phyloP scores from a whole-genome alignment of 2,329 filamentous ascomycete species.

The Fusarium beomiforme region DNA sequence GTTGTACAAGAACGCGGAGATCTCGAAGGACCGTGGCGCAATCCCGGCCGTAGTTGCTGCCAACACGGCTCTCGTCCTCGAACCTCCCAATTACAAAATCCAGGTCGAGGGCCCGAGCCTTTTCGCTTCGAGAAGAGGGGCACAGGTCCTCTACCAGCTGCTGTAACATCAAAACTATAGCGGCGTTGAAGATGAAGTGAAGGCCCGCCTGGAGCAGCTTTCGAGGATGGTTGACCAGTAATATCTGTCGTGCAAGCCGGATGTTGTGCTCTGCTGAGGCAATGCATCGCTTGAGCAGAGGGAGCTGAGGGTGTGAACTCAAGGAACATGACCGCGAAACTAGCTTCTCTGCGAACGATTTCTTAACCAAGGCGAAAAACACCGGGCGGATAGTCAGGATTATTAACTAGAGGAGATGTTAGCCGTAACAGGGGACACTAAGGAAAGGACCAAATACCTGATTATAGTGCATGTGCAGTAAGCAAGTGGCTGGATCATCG shows the following conservation, averaged over 20 bases:
- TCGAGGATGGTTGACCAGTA: slow-evolving; percentile 48
- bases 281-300: slow-evolving; percentile 52
- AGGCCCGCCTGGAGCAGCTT: slow-evolving; percentile 57
- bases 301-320: slow-evolving; percentile 37
- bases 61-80: slow-evolving; percentile 50
- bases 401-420: slow-evolving; percentile 47
- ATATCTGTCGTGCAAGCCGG: slow-evolving; percentile 54
- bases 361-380: slow-evolving; percentile 59
- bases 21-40: slow-evolving; percentile 53
- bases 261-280: slow-evolving; percentile 59
- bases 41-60: slow-evolving; percentile 51
- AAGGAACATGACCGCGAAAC: slow-evolving; percentile 43
- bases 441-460: slow-evolving; percentile 38
- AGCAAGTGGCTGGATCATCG: slow-evolving; percentile 54
- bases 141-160: slow-evolving; percentile 52
- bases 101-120: slow-evolving; percentile 46
- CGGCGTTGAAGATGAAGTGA: slow-evolving; percentile 62
- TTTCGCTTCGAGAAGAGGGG: slow-evolving; percentile 38
- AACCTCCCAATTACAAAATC: slow-evolving; percentile 55
- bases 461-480: slow-evolving; percentile 62
- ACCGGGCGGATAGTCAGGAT: slow-evolving; percentile 60
- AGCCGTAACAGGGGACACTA: neutral
- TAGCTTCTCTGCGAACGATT: slow-evolving; percentile 54
- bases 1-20: slow-evolving; percentile 49
- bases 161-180: slow-evolving; percentile 58